phyloP scores from a whole-genome alignment of 371 early-diverging fungal genomes.

The Haplosporangium sp. region DNA sequence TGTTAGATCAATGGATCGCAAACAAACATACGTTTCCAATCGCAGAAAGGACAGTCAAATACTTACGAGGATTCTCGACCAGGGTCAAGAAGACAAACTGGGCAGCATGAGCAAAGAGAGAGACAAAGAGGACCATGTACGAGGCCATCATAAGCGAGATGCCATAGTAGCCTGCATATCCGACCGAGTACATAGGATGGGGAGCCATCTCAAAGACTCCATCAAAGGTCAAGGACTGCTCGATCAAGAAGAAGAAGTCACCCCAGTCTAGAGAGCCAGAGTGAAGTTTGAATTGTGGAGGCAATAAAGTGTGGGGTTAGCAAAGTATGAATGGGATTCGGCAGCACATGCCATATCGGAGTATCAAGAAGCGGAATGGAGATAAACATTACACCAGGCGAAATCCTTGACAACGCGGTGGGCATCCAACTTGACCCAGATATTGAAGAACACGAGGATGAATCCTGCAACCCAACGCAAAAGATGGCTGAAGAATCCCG shows the following conservation, averaged over 20 bases:
- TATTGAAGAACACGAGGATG: slow-evolving; percentile 86
- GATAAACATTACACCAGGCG: slow-evolving; percentile 98
- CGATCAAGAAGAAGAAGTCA: slow-evolving; percentile 96
- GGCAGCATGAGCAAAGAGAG: slow-evolving; percentile 87
- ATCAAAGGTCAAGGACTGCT: slow-evolving; percentile 89
- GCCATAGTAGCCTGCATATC: slow-evolving; percentile 96
- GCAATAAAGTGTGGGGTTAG: slow-evolving; percentile 9
- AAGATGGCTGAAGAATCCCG: slow-evolving; percentile 66
- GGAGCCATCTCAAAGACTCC: slow-evolving; percentile 97
- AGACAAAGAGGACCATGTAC: slow-evolving; percentile 90
- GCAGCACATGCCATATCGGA: too few species aligned
- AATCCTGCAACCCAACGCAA: slow-evolving; percentile 83
- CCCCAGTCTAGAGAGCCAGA: slow-evolving; percentile 85
- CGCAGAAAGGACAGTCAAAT: background rate
- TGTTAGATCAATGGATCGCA: background rate
- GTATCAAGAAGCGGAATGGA: too few species aligned
- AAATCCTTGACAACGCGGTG: slow-evolving; percentile 96
- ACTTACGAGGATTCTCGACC: slow-evolving; percentile 94
- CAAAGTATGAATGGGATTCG: too few species aligned
- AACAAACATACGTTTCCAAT: background rate
- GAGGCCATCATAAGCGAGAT: slow-evolving; percentile 85
- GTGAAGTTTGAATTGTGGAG: slow-evolving; percentile 7
- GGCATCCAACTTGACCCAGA: slow-evolving; percentile 97
- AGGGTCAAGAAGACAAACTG: slow-evolving; percentile 90
- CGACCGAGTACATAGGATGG: slow-evolving; percentile 98